Evolutionary conservation across 1,139 yeast genomes (phyloP).

Genomic region (Geotrichum histeridarum): DNA sequence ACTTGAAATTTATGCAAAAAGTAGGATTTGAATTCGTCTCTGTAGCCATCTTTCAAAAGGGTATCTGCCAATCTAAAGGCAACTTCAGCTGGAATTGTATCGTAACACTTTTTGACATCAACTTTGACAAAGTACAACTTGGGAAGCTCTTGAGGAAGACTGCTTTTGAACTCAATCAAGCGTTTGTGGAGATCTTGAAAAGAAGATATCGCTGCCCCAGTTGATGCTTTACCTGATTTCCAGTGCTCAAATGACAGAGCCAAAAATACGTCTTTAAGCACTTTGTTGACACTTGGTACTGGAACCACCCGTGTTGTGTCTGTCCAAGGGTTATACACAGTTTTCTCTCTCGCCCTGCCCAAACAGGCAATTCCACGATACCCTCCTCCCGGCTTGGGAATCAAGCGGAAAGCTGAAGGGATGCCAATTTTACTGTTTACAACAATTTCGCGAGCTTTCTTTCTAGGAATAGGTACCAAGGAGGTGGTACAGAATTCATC

Average conservation of each 20-base stretch:
- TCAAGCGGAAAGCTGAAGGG: conserved; percentile 26
- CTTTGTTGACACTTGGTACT: conserved; percentile 26
- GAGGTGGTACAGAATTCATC: conserved; percentile 15
- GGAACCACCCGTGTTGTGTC: neutral
- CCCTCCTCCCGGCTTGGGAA: conserved; percentile 30
- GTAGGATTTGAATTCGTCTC: conserved; percentile 5
- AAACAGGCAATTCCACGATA: conserved; percentile 30
- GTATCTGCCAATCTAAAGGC: conserved; percentile 33
- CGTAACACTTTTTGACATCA: conserved; percentile 78
- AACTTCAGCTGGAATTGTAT: conserved; percentile 55
- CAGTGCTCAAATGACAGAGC: conserved; percentile 30
- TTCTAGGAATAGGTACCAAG: conserved; percentile 5
- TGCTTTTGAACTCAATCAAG: conserved; percentile 22
- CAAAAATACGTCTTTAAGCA: conserved; percentile 28
- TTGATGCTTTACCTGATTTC: conserved; percentile 14
- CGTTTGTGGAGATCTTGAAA: conserved; percentile 19
- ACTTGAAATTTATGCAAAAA: conserved; percentile 13
- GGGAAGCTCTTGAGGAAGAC: conserved; percentile 32
- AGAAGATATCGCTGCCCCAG: conserved; percentile 20
- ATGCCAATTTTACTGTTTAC: conserved; percentile 1
- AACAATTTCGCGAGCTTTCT: conserved; percentile 4
- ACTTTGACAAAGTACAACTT: conserved; percentile 56
- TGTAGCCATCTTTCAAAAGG: conserved; percentile 18
- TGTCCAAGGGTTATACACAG: neutral
- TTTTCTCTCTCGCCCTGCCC: conserved; percentile 16